Evolutionary conservation across 306 rosid species (phyloP).

Genomic region (Ochetophila trinervis): DNA sequence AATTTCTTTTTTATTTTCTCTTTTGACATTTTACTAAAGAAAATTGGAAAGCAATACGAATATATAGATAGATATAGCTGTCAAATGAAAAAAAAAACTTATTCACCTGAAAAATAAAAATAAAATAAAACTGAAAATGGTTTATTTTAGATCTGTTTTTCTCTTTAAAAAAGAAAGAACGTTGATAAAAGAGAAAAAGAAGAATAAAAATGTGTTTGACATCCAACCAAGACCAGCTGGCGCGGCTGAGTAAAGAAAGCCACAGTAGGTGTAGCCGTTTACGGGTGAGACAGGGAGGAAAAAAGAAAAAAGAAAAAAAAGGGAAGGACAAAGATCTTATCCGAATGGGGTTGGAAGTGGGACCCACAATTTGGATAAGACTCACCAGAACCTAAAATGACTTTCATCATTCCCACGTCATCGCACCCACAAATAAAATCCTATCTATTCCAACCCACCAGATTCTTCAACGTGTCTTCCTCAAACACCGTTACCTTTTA

Average conservation of each 20-base stretch:
- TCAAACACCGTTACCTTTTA: neutral
- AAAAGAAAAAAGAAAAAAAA: conserved; percentile 12
- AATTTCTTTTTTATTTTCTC: too few species aligned
- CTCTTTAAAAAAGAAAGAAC: too few species aligned
- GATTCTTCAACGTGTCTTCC: conserved; percentile 21
- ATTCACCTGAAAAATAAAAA: too few species aligned
- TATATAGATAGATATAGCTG: too few species aligned
- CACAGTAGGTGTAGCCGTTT: neutral
- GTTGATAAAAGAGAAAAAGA: too few species aligned
- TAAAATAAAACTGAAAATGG: too few species aligned
- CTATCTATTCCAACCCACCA: neutral
- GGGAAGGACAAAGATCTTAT: conserved; percentile 23
- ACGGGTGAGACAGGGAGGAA: neutral
- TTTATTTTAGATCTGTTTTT: too few species aligned
- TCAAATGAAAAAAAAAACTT: too few species aligned
- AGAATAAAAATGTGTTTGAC: too few species aligned
- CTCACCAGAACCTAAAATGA: conserved; percentile 17
- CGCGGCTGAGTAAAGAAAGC: neutral
- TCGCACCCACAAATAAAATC: conserved; percentile 5
- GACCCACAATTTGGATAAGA: conserved; percentile 57
- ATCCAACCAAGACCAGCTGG: too few species aligned
- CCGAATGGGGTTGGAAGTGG: conserved; percentile 19
- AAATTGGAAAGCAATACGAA: too few species aligned
- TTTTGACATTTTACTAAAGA: too few species aligned
- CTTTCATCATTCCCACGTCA: conserved; percentile 30